A percentile compares a stretch with the other conserved stretches of the same genome.
Evolutionary conservation across 148 eudicot species (phyloP).

Genomic region (Spergularia marina): DNA sequence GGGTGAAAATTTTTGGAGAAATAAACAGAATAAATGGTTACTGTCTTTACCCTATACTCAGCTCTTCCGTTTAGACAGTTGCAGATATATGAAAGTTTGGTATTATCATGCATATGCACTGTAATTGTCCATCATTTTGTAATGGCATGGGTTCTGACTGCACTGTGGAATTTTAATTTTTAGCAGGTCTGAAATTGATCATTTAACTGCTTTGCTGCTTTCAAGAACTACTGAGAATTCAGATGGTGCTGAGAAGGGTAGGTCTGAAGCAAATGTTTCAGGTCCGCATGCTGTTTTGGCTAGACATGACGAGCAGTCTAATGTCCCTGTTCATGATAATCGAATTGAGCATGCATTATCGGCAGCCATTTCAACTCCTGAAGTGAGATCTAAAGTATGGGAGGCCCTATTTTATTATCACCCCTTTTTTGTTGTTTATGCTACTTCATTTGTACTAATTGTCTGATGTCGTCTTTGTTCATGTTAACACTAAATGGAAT

Average conservation of each 20-base stretch:
- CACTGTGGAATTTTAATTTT: background rate
- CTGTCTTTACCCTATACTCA: background rate
- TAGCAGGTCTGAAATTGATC: slow-evolving; percentile 72
- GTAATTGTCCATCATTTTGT: background rate
- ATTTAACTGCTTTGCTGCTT: slow-evolving; percentile 51
- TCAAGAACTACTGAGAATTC: slow-evolving; percentile 49
- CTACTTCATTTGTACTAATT: background rate
- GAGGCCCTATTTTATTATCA: background rate
- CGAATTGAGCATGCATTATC: slow-evolving; percentile 25
- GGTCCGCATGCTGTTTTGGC: slow-evolving; percentile 29
- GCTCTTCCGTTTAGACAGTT: background rate
- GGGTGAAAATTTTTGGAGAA: background rate
- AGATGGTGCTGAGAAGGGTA: slow-evolving; percentile 29
- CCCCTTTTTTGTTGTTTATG: background rate
- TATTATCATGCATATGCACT: background rate
- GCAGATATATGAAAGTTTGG: background rate
- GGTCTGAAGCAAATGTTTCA: slow-evolving; percentile 28
- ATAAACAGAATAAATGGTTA: background rate
- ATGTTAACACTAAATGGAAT: background rate
- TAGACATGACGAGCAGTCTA: slow-evolving; percentile 23
- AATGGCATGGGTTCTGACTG: background rate
- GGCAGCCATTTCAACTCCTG: slow-evolving; percentile 40
- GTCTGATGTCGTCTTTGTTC: background rate
- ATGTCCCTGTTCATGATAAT: slow-evolving; percentile 28
- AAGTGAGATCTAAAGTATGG: slow-evolving; percentile 47